A percentile compares a stretch with the other conserved stretches of the same genome.
Evolutionary conservation across 2,329 filamentous ascomycete genomes (phyloP).

Genomic region (Amauroascus verrucosus): DNA sequence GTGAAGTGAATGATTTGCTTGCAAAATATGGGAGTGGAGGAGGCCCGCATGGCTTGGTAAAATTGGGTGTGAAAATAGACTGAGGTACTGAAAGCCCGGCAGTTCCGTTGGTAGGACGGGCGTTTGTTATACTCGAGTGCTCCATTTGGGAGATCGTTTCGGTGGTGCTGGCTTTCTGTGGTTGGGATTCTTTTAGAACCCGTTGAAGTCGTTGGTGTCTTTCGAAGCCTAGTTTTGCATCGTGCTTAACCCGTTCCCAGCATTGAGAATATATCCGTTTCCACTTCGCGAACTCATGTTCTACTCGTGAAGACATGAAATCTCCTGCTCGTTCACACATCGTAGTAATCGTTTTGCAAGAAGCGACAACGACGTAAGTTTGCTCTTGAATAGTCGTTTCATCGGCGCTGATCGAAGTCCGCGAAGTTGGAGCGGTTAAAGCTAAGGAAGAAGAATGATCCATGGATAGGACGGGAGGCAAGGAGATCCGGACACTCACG

Average conservation of each 20-base stretch:
- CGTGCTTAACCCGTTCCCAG: conserved; percentile 30
- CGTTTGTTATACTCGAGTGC: background rate
- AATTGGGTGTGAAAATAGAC: conserved; percentile 7
- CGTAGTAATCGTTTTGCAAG: conserved; percentile 56
- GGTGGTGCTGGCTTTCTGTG: background rate
- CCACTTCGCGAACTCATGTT: conserved; percentile 51
- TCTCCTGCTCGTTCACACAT: conserved; percentile 66
- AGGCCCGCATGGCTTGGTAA: conserved; percentile 18
- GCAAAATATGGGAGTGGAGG: conserved; percentile 16
- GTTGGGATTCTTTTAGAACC: conserved; percentile 2
- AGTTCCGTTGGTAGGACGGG: background rate
- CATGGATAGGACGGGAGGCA: conserved; percentile 47
- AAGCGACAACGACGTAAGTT: conserved; percentile 51
- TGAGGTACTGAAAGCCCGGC: background rate
- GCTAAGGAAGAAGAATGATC: conserved; percentile 30
- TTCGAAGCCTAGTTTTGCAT: conserved; percentile 29
- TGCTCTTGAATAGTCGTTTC: conserved; percentile 29
- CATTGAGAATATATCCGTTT: conserved; percentile 32
- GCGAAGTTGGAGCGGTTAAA: conserved; percentile 14
- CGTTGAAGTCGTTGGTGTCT: conserved; percentile 22
- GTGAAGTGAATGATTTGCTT: conserved; percentile 29
- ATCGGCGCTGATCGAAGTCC: conserved; percentile 49
- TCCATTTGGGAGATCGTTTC: conserved; percentile 2
- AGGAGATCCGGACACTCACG: conserved; percentile 38
- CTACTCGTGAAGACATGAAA: conserved; percentile 68